Base-by-base conservation (phyloP, 1,284 basidiomycete genomes). In the Ustanciosporium gigantosporum region DNA sequence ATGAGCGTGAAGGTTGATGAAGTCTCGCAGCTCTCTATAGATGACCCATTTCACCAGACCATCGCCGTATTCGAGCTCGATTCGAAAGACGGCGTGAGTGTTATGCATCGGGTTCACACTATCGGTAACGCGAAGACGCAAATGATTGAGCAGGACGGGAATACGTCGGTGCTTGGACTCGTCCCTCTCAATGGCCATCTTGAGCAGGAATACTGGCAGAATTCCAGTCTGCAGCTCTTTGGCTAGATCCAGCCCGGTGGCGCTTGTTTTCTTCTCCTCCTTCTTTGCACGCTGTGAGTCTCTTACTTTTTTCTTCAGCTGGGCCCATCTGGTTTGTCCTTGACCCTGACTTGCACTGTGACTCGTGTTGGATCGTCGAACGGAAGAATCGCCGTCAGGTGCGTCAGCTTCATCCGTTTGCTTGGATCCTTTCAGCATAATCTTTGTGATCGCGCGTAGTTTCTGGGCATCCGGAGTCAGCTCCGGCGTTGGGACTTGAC, bases 1-100 rank as follows among this genome's bases (percentile, higher is more conserved):
- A 77, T 96, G 92, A 0, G 88, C 84, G 75, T 98, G 94, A 16
- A 98, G 80, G 24, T 87, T 88, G 43, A 96, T 68, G 74, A 99
- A 96, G 78, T 98, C 94, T 55, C 90, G 86, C 41, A 96, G 82
- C 79, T 94, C 89, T 44, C 94, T 87, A 79, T 98, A 97, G 36
- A 98, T 85, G 24, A 96, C 91, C 94, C 95, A 98, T 23, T 59
- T 51, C 48, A 88, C 87, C 3, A 87, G 87, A n/a, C 91, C 90
- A 65, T 95, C 92, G 1, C 91, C 94, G 74, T 98, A 97, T 79
- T 95, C 90, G 79, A 93, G 94, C 79, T 95, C 91, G 66, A 95
- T 91, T 16, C 91, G 85, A 78, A 93, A 95, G 3, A 92, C 86
- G 4, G 89, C 85, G 71, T 89, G 90, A 42, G 85, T 82, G 24